Conservation (phyloP, 768 basidiomycete genomes). For the Podaxis mareebaensis region DNA sequence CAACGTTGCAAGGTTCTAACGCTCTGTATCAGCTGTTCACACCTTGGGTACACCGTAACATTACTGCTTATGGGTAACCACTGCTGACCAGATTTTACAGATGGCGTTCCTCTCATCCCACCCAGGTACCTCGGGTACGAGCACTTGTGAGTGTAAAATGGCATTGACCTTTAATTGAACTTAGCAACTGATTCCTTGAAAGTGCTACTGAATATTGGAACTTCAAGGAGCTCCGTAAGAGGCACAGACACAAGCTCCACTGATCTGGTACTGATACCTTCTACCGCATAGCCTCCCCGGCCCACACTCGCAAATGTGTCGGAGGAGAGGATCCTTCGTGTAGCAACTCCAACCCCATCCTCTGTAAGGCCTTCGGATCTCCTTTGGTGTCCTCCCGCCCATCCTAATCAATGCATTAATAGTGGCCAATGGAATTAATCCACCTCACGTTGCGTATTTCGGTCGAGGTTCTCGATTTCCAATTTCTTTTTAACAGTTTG, state of each 20-base stretch:
- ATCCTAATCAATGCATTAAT: not conserved
- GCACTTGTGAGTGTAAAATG: conserved; percentile 39
- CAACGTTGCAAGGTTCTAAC: conserved; percentile 2
- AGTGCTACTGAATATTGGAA: conserved; percentile 47
- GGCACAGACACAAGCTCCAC: not conserved
- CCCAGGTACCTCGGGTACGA: conserved; percentile 44
- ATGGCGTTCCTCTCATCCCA: conserved; percentile 54
- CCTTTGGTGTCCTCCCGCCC: not conserved
- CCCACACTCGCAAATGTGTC: conserved; percentile 40
- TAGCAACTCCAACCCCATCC: conserved; percentile 37
- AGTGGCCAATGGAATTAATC: conserved; percentile 51
- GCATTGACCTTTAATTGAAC: not conserved
- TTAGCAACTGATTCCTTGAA: not conserved
- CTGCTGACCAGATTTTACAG: conserved; percentile 24
- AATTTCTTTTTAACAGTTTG: not conserved
- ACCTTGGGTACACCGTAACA: conserved; percentile 32
- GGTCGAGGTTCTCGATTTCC: conserved; percentile 35
- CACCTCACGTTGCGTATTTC: conserved; percentile 47
- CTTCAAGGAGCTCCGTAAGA: conserved; percentile 37
- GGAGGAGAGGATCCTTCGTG: conserved; percentile 50
- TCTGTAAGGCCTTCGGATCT: conserved; percentile 29
- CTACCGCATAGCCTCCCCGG: conserved; percentile 28
- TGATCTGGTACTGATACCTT: not conserved
- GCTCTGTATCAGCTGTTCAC: conserved; percentile 33
- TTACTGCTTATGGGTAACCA: not conserved